A percentile compares a stretch with the other conserved stretches of the same genome.
These are phyloP conservation scores for Salvia sclarea DNA, from an alignment of 305 asterid genomes.

Conservation along the genomic window DNA sequence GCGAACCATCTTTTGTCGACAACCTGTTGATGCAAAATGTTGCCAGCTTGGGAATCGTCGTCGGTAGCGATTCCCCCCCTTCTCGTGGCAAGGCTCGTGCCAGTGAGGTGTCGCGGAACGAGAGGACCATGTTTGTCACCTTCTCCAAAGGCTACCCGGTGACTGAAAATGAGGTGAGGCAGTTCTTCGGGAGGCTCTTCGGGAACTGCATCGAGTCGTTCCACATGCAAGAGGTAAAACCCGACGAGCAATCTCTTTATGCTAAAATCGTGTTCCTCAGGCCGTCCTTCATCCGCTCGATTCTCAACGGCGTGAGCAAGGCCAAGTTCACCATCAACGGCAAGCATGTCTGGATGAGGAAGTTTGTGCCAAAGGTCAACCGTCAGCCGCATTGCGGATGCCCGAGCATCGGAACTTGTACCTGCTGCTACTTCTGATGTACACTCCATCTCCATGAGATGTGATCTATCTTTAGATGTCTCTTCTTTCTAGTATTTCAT, in stretches of 20 bases:
- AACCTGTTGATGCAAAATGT: background rate
- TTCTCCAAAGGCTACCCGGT: constrained; percentile 55
- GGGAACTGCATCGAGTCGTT: constrained; percentile 53
- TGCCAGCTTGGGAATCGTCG: constrained; percentile 20
- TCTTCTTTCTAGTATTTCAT: background rate
- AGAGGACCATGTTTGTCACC: constrained; percentile 53
- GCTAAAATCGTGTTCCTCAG: constrained; percentile 45
- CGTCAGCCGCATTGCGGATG: constrained; percentile 8
- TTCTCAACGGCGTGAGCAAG: constrained; percentile 38
- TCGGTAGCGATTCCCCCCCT: constrained; percentile 18
- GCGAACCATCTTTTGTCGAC: constrained; percentile 8
- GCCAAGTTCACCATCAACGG: constrained; percentile 55
- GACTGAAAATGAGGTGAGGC: constrained; percentile 42
- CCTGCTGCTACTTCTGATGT: background rate
- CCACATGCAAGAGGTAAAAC: constrained; percentile 47
- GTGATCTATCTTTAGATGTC: background rate
- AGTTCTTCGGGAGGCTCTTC: constrained; percentile 25
- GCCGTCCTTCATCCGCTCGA: constrained; percentile 22
- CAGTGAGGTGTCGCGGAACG: constrained; percentile 23
- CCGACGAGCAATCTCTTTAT: constrained; percentile 47
- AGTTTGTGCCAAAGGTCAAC: constrained; percentile 39
- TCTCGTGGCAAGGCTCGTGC: constrained; percentile 16
- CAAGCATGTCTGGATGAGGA: constrained; percentile 62
- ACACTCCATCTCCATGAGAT: background rate
- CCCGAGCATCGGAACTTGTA: background rate